A percentile compares a stretch with the other conserved stretches of the same genome.
phyloP scores from a whole-genome alignment of 2,329 filamentous ascomycete genomes.

The Sporothrix pseudoabietina region DNA sequence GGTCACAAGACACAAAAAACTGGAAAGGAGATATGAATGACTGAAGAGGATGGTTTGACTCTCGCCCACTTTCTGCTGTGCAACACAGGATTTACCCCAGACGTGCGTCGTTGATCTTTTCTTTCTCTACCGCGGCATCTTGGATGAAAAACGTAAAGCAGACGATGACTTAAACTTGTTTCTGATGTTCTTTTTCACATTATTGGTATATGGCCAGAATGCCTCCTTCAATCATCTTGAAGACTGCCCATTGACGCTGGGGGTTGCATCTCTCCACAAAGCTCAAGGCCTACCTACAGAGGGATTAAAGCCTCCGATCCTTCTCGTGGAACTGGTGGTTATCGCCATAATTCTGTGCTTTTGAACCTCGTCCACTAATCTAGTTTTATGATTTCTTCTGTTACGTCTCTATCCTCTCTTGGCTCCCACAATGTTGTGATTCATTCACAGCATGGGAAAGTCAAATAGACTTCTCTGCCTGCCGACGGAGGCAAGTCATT shows the following conservation, averaged over 20 bases:
- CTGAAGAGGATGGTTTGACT: not conserved
- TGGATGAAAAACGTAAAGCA: not conserved
- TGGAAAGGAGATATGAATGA: not conserved
- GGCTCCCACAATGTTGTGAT: not conserved
- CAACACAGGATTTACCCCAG: not conserved
- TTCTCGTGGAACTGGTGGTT: not conserved
- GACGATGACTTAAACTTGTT: not conserved
- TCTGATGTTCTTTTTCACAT: not conserved
- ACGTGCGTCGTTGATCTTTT: not conserved
- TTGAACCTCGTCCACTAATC: not conserved
- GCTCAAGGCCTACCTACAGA: not conserved
- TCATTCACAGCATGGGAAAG: not conserved
- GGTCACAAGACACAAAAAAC: not conserved
- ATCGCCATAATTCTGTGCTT: not conserved
- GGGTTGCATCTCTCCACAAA: not conserved
- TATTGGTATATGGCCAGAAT: not conserved
- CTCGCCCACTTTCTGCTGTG: constrained; percentile 1
- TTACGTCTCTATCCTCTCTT: not conserved
- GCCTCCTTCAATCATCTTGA: not conserved
- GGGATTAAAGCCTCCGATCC: not conserved
- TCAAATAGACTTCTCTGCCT: not conserved
- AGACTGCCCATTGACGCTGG: too few species aligned
- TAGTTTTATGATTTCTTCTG: not conserved
- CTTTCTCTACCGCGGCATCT: not conserved
- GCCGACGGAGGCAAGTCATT: not conserved